Base-by-base conservation (phyloP, 2,329 filamentous ascomycete species). In the Cladosporium sp. region DNA sequence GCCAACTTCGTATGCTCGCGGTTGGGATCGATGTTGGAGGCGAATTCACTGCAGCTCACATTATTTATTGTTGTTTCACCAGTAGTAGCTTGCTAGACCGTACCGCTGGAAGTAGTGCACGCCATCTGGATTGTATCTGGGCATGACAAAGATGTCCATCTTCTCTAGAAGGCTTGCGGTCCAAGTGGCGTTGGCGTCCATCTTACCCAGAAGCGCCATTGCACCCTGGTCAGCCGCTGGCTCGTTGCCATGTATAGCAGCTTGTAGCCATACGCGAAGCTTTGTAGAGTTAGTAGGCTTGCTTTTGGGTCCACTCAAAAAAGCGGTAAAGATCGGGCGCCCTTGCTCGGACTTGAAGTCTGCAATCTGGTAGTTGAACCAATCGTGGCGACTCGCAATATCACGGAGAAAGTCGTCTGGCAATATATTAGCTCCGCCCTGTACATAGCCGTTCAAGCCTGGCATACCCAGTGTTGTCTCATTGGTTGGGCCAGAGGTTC, bases 181-280 rank as follows among this genome's bases (percentile, higher is more conserved):
- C 75, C 74, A 78, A 3, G 70, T 67, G 31, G 72, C 71, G 55
- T 78, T 72, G 14, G 70, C 70, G 63, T 75, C 71, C 70, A 79
- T 72, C 26, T 75, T 75, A 7, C 77, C 77, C 0, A 79, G 69
- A 1, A 78, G 66, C 0, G 77, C 77, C 12, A 78, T 69, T 16
- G 73, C 69, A 0, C 76, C 74, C 65, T 78, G 75, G 56, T 78
- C 77, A 6, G 75, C 77, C 3, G 75, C 77, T 11, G 77, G 77
- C 65, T 79, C 77, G 58, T 78, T 77, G 7, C 77, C 77, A 50
- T 78, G 77, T 0, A 78, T 74, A 18, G 69, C 74, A 14, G 73
- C 76, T 62, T 79, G 77, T 5, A 79, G 71, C 74, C 75, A 79
- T 8, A 79, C 72, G 18, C 72, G 70, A 6, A 78, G 55, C 59